These are phyloP conservation scores for Brassica carinata DNA, from an alignment of 345 rosid genomes.

Conservation along the genomic window DNA sequence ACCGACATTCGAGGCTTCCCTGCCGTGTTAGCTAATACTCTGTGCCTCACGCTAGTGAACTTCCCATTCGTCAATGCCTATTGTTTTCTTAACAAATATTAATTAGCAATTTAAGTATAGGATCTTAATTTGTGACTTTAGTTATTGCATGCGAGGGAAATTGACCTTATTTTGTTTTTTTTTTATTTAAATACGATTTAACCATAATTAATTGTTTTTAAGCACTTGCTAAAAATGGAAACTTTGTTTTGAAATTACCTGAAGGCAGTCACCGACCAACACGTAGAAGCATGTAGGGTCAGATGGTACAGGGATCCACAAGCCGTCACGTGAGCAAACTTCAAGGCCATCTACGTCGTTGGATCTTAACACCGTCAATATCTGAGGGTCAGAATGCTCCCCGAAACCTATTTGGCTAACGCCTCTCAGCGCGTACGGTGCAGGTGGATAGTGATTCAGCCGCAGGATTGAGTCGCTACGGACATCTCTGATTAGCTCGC, in stretches of 20 bases:
- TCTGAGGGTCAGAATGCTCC: slow-evolving; percentile 99
- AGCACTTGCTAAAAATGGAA: neutral
- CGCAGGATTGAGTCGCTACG: slow-evolving; percentile 74
- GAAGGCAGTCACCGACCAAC: slow-evolving; percentile 80
- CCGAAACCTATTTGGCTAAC: slow-evolving; percentile 71
- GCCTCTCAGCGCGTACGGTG: slow-evolving; percentile 33
- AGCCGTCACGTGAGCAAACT: slow-evolving; percentile 56
- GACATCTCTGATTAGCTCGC: slow-evolving; percentile 69
- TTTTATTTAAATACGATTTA: too few relatives aligned
- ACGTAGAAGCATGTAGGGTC: slow-evolving; percentile 79
- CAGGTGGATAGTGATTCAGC: slow-evolving; percentile 79
- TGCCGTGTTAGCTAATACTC: slow-evolving; percentile 63
- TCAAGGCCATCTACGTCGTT: slow-evolving; percentile 94
- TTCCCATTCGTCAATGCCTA: slow-evolving; percentile 91
- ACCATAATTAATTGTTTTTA: neutral
- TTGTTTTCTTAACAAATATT: neutral
- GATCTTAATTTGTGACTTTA: neutral
- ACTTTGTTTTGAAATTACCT: slow-evolving; percentile 45
- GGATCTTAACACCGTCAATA: slow-evolving; percentile 80
- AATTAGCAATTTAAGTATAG: neutral
- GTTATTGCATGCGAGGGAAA: neutral
- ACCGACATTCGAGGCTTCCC: slow-evolving; percentile 71
- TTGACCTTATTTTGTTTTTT: neutral
- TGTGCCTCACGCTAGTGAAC: slow-evolving; percentile 78
- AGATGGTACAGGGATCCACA: slow-evolving; percentile 82